A percentile compares a stretch with the other conserved stretches of the same genome.
phyloP scores from a whole-genome alignment of 192 early-diverging fungal genomes.

The Coemansia sp. region DNA sequence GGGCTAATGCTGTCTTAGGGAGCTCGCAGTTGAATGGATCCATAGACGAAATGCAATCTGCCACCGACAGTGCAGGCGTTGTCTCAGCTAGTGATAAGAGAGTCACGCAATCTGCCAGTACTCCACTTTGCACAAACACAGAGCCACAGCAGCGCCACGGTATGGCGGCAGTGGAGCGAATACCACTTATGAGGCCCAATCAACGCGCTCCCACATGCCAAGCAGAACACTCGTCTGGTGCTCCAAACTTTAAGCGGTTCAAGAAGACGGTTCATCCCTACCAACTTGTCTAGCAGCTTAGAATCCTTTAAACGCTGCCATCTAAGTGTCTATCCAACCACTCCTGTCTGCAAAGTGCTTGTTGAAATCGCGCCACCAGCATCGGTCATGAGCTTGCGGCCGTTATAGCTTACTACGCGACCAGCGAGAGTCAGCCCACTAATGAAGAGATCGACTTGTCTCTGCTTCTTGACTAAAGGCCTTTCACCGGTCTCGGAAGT shows the following conservation, averaged over 20 bases:
- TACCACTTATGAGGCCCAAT: background rate
- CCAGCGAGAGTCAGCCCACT: conserved; percentile 3
- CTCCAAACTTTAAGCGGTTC: conserved; percentile 45
- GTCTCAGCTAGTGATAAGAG: background rate
- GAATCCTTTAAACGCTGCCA: background rate
- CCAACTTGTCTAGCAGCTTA: background rate
- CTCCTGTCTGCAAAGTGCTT: conserved; percentile 5
- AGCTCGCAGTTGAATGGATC: background rate
- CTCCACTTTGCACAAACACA: background rate
- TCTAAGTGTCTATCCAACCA: conserved; percentile 6
- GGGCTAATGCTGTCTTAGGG: conserved; percentile 5
- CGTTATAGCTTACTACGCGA: conserved; percentile 11
- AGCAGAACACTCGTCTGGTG: background rate
- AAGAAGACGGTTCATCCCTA: conserved; percentile 37
- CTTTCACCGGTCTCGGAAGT: background rate
- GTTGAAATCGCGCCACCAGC: conserved; percentile 8
- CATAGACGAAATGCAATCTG: background rate
- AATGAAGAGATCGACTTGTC: conserved; percentile 10
- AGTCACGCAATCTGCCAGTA: background rate
- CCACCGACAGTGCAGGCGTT: background rate
- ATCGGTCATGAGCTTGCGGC: conserved; percentile 2
- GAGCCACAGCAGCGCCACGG: background rate
- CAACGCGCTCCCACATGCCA: background rate
- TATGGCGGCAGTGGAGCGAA: background rate
- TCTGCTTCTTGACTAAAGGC: conserved; percentile 16